phyloP scores from a whole-genome alignment of 2,329 filamentous ascomycete genomes.

The Venturiaceae sp. region DNA sequence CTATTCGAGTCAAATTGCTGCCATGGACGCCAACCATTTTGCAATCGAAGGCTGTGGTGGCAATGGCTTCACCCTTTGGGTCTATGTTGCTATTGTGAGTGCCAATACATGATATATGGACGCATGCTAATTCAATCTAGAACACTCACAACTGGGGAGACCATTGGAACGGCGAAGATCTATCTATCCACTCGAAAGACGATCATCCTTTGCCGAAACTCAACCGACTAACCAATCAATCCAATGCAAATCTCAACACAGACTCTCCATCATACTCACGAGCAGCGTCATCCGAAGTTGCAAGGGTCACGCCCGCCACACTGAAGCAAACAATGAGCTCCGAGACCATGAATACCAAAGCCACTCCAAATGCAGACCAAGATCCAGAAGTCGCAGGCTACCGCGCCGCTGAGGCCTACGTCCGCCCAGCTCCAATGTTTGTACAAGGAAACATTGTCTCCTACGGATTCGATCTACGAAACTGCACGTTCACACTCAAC shows the following conservation, averaged over 20 bases:
- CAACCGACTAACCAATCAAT: slow-evolving; percentile 41
- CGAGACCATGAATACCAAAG: slow-evolving; percentile 28
- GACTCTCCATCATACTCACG: slow-evolving; percentile 45
- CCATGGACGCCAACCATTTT: slow-evolving; percentile 94
- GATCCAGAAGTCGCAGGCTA: slow-evolving; percentile 53
- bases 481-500: slow-evolving; percentile 65
- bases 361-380: slow-evolving; percentile 15
- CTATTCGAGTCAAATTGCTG: slow-evolving; percentile 83
- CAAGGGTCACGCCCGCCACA: slow-evolving; percentile 60
- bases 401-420: slow-evolving; percentile 85
- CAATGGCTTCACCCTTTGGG: slow-evolving; percentile 84
- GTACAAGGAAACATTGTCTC: slow-evolving; percentile 61
- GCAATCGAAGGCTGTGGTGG: slow-evolving; percentile 75
- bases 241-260: slow-evolving; percentile 39
- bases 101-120: slow-evolving; percentile 13
- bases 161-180: slow-evolving; percentile 94
- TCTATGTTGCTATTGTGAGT: slow-evolving; percentile 63
- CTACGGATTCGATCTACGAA: slow-evolving; percentile 75
- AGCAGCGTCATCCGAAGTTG: slow-evolving; percentile 37
- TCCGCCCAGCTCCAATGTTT: slow-evolving; percentile 71
- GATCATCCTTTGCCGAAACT: slow-evolving; percentile 52
- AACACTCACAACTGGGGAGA: slow-evolving; percentile 88
- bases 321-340: slow-evolving; percentile 61
- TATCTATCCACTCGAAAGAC: slow-evolving; percentile 81
- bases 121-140: slow-evolving; percentile 23